Conservation (phyloP, 2,329 filamentous ascomycete species). For the Didymella segeticola region DNA sequence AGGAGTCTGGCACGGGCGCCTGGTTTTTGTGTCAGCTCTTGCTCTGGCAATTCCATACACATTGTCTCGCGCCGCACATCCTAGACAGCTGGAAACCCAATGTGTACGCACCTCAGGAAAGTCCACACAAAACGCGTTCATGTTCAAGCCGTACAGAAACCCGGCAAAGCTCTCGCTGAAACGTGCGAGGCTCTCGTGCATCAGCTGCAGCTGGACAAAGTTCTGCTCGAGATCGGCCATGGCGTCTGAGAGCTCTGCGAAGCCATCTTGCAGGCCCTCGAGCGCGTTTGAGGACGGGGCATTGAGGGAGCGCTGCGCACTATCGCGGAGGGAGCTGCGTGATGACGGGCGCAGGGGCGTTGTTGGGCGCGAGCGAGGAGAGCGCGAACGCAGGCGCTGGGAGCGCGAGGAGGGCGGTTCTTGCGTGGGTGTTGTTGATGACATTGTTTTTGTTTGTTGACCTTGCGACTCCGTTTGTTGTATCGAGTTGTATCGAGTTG, state of each 20-base stretch:
- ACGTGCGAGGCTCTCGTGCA: slow-evolving; percentile 91
- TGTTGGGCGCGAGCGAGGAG: slow-evolving; percentile 73
- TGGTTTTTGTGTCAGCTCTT: slow-evolving; percentile 45
- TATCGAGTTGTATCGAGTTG: too few species aligned
- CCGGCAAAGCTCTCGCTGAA: slow-evolving; percentile 97
- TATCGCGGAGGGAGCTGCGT: slow-evolving; percentile 79
- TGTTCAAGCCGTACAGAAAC: slow-evolving; percentile 95
- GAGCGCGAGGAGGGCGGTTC: slow-evolving; percentile 29
- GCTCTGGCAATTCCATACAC: background rate
- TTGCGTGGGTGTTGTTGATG: slow-evolving; percentile 34
- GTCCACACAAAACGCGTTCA: slow-evolving; percentile 99
- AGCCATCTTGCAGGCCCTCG: slow-evolving; percentile 83
- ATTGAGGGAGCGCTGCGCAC: slow-evolving; percentile 43
- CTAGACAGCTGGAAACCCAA: too few species aligned
- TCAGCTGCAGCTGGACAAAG: slow-evolving; percentile 94
- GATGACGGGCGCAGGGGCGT: slow-evolving; percentile 92
- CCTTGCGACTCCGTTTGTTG: too few species aligned
- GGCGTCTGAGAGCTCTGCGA: slow-evolving; percentile 90
- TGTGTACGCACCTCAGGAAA: slow-evolving; percentile 77
- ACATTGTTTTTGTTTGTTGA: slow-evolving; percentile 17
- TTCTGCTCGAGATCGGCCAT: slow-evolving; percentile 97
- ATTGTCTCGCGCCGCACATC: background rate
- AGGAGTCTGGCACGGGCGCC: slow-evolving; percentile 85
- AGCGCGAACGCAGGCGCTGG: slow-evolving; percentile 58
- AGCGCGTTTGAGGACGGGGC: slow-evolving; percentile 70